Percentiles rank a stretch among this genome's conserved stretches.
phyloP scores from a whole-genome alignment of 2,329 filamentous ascomycete species.

The Cladosporium sp. region DNA sequence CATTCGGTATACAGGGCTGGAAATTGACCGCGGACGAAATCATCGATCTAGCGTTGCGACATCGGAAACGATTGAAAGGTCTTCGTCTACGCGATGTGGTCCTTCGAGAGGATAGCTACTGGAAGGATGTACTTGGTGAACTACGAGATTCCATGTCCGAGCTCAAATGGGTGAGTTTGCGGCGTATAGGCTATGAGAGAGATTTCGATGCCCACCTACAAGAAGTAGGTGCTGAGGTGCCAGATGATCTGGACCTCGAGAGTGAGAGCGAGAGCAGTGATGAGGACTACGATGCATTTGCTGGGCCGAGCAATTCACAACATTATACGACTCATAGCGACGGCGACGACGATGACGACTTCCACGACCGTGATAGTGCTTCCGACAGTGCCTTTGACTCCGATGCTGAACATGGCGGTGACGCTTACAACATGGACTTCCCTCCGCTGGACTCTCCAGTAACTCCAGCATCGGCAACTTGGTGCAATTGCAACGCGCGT shows the following conservation, averaged over 20 bases:
- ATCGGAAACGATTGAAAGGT: conserved; percentile 54
- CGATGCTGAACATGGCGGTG: conserved; percentile 36
- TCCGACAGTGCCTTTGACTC: conserved; percentile 23
- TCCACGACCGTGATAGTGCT: neutral
- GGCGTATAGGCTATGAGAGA: conserved; percentile 56
- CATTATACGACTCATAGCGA: conserved; percentile 14
- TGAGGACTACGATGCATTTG: conserved; percentile 26
- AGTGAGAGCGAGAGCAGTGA: conserved; percentile 23
- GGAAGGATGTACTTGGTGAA: conserved; percentile 57
- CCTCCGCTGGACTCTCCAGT: conserved; percentile 40
- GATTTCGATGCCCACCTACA: conserved; percentile 44
- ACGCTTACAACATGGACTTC: conserved; percentile 42
- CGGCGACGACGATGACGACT: conserved; percentile 17
- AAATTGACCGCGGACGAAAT: conserved; percentile 58
- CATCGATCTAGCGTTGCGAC: conserved; percentile 52
- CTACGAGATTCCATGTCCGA: conserved; percentile 54
- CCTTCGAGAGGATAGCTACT: conserved; percentile 55
- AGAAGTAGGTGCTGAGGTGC: conserved; percentile 44
- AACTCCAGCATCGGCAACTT: conserved; percentile 43
- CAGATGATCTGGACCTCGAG: conserved; percentile 43
- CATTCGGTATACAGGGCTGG: conserved; percentile 64
- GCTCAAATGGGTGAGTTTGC: conserved; percentile 60
- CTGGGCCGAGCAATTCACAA: conserved; percentile 8
- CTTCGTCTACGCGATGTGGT: conserved; percentile 58
- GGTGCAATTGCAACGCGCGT: conserved; percentile 42